These are phyloP conservation scores for Protomyces arabidopsidicola DNA, from an alignment of 1,139 yeast genomes.

Conservation along the genomic window DNA sequence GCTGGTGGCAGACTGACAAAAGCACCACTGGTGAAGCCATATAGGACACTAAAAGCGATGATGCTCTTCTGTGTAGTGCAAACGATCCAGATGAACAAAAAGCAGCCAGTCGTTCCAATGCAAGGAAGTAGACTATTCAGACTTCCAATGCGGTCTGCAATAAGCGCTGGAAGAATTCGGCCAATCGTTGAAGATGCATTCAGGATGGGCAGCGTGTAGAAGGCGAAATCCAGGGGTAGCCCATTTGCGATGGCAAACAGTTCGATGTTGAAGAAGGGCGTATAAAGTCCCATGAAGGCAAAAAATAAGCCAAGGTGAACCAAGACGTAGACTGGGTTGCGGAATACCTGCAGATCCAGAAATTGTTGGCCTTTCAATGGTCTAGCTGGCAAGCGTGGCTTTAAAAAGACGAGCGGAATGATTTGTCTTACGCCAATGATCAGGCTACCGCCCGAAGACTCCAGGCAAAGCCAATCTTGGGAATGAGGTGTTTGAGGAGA, in stretches of 20 bases:
- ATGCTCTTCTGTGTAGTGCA: conserved; percentile 32
- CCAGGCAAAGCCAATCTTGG: conserved; percentile 40
- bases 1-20: conserved; percentile 47
- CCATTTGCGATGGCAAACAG: conserved; percentile 36
- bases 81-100: conserved; percentile 38
- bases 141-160: conserved; percentile 48
- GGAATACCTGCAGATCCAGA: conserved; percentile 34
- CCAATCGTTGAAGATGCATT: conserved; percentile 51
- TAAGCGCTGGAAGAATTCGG: conserved; percentile 48
- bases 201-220: conserved; percentile 46
- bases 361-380: conserved; percentile 10
- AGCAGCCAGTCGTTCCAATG: conserved; percentile 35
- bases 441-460: conserved; percentile 39
- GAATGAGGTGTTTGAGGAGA: conserved; percentile 36
- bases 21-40: conserved; percentile 50
- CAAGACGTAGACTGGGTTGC: conserved; percentile 37
- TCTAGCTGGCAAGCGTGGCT: conserved; percentile 33
- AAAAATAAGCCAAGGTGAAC: conserved; percentile 37
- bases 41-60: conserved; percentile 45
- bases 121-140: conserved; percentile 44
- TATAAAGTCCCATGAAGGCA: conserved; percentile 40
- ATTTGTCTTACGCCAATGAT: conserved; percentile 32
- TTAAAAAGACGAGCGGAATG: conserved; percentile 26
- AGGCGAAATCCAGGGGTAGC: conserved; percentile 30
- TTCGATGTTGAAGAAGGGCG: conserved; percentile 41